Evolutionary conservation across 345 rosid species (phyloP).

Genomic region (Citrus unshiu): DNA sequence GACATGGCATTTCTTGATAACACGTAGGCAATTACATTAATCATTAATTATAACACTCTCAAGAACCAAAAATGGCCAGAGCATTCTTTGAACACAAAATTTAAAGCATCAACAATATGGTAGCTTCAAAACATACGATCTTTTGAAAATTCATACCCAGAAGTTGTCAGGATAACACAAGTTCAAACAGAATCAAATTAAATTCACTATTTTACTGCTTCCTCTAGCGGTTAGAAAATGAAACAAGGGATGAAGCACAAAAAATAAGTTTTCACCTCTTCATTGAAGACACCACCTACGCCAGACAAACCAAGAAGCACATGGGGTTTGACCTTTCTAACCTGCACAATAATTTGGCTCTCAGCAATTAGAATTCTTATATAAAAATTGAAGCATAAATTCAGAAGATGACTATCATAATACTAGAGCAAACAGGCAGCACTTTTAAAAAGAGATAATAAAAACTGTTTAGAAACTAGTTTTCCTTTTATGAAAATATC

Average conservation of each 20-base stretch:
- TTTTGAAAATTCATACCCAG: not conserved
- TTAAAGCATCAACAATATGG: not conserved
- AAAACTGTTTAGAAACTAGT: not conserved
- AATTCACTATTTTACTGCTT: not conserved
- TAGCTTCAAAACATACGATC: not conserved
- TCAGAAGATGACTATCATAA: conserved; percentile 13
- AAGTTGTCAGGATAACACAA: not conserved
- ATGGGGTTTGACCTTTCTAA: conserved; percentile 78
- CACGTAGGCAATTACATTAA: not conserved
- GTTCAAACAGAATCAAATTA: not conserved
- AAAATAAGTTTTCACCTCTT: conserved; percentile 52
- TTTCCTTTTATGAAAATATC: not conserved
- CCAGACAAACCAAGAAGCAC: conserved; percentile 99
- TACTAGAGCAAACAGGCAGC: not conserved
- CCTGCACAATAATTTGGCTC: conserved; percentile 41
- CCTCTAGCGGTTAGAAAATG: not conserved
- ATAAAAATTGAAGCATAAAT: not conserved
- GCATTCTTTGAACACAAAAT: not conserved
- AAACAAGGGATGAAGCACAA: conserved; percentile 3
- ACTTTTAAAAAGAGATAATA: not conserved
- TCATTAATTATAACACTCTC: not conserved
- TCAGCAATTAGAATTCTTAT: conserved; percentile 17
- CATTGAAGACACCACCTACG: conserved; percentile 89
- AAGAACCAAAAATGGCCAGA: not conserved
- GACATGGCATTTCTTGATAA: not conserved